Percentiles rank a stretch among this genome's conserved stretches.
Conservation (phyloP, 805 yeast species). For the Lipomyces orientalis region DNA sequence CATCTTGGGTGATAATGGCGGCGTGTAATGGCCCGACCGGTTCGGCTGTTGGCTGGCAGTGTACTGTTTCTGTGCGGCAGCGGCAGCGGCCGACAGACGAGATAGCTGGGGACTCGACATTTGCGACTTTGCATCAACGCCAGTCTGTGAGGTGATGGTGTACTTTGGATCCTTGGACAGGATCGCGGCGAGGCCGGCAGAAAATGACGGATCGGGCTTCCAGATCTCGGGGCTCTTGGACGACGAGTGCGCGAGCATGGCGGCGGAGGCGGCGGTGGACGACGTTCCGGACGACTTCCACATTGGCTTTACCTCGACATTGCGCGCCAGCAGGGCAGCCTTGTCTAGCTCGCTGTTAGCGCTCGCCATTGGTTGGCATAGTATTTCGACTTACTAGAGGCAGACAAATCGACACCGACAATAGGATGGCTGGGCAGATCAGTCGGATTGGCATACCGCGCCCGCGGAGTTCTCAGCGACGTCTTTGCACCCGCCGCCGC, state of each 20-base stretch:
- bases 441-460: slow-evolving; percentile 23
- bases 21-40: slow-evolving; percentile 7
- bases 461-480: slow-evolving; percentile 13
- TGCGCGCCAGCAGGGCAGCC: slow-evolving; percentile 27
- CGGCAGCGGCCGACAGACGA: background rate
- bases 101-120: background rate
- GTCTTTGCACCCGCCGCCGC: background rate
- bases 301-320: slow-evolving; percentile 19
- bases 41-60: background rate
- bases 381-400: slow-evolving; percentile 14
- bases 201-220: slow-evolving; percentile 56
- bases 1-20: slow-evolving; percentile 19
- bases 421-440: slow-evolving; percentile 32
- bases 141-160: slow-evolving; percentile 43
- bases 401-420: slow-evolving; percentile 26
- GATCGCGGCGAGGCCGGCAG: slow-evolving; percentile 63
- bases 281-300: slow-evolving; percentile 26
- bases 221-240: slow-evolving; percentile 45
- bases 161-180: slow-evolving; percentile 51
- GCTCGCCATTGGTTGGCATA: background rate
- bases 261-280: slow-evolving; percentile 47
- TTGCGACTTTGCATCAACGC: background rate
- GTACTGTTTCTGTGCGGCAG: background rate
- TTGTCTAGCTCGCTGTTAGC: slow-evolving; percentile 11
- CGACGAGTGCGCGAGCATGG: slow-evolving; percentile 44